Percentiles rank a stretch among this genome's conserved stretches.
phyloP scores from a whole-genome alignment of 2,329 filamentous ascomycete genomes.

The Ascochyta koolunga region DNA sequence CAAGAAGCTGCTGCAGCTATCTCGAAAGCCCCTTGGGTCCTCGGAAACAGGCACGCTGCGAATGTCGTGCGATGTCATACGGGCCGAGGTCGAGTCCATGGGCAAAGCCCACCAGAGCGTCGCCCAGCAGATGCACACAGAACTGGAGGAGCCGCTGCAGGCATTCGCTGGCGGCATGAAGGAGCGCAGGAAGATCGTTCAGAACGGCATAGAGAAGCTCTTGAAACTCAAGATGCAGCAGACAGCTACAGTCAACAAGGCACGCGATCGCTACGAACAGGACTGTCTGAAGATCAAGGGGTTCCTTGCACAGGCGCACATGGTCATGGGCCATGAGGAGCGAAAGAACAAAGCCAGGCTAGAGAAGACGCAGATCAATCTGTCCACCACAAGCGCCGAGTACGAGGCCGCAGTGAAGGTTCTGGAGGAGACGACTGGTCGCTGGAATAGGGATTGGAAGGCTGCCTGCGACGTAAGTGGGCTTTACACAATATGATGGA shows the following conservation, averaged over 20 bases:
- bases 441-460: constrained; percentile 99
- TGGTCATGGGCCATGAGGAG: constrained; percentile 99
- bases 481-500: neutral
- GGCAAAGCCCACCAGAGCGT: constrained; percentile 91
- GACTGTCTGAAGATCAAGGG: constrained; percentile 98
- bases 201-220: constrained; percentile 90
- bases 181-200: constrained; percentile 94
- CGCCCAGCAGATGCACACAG: constrained; percentile 91
- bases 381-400: constrained; percentile 87
- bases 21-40: constrained; percentile 87
- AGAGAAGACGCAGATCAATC: constrained; percentile 96
- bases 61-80: constrained; percentile 82
- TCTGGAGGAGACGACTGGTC: constrained; percentile 89
- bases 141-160: constrained; percentile 89
- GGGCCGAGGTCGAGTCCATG: constrained; percentile 90
- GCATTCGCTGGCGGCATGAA: constrained; percentile 96
- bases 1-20: constrained; percentile 83
- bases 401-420: constrained; percentile 93
- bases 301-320: constrained; percentile 96
- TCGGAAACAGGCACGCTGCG: constrained; percentile 84
- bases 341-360: constrained; percentile 98
- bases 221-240: constrained; percentile 93
- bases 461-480: constrained; percentile 75
- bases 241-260: constrained; percentile 90
- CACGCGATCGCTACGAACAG: constrained; percentile 93